Base-by-base conservation (phyloP, 176 grass and related monocot species). In the Oryza nivara region DNA sequence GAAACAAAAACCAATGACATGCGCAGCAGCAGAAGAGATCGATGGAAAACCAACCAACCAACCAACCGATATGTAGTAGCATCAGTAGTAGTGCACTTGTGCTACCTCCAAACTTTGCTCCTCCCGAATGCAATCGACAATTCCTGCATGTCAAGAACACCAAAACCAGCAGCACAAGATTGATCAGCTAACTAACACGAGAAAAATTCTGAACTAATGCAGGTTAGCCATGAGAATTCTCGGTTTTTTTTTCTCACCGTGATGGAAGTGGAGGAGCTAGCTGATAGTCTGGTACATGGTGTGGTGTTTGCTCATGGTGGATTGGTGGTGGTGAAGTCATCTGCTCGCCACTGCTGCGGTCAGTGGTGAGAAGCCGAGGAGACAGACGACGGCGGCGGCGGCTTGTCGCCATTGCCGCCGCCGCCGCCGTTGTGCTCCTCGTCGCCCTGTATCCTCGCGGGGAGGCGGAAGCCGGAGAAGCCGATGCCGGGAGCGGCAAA, bases 291-390 rank as follows among this genome's bases (percentile, higher is more conserved):
- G 68, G 40, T 78, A 36, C 64, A 77, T 49, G 68, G 22, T 67
- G 65, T 41, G 16, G 26, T 10, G 11, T 12, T 19, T 12, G n/a
- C 26, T 51, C 9, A 71, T 41, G 68, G 74, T 74, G 89, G 75
- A 3, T 80, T 72, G 85, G 71, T 81, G 76, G 85, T 81, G 76
- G 85, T 77, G 78, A 85, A 65, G 82, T 43, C 82, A 86, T 73
- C 64, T 80, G 61, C 61, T 60, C 28, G 85, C 92, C 76, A 72
- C 75, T 87, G 89, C 79, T 54, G 79, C 48, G 60, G 83, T 94
- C 88, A 98, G 84, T 93, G 93, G 91, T 81, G 89, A 75, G 96
- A 97, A 92, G 93, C 80, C 83, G 96, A 93, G 76, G 96, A 76
- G 32, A 91, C 89, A 4, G 89, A 84, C 70, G 89, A 84, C 76